Percentiles rank a stretch among this genome's conserved stretches.
Conservation (phyloP, 352 stramenopile genomes). For the Phytophthora syringae region DNA sequence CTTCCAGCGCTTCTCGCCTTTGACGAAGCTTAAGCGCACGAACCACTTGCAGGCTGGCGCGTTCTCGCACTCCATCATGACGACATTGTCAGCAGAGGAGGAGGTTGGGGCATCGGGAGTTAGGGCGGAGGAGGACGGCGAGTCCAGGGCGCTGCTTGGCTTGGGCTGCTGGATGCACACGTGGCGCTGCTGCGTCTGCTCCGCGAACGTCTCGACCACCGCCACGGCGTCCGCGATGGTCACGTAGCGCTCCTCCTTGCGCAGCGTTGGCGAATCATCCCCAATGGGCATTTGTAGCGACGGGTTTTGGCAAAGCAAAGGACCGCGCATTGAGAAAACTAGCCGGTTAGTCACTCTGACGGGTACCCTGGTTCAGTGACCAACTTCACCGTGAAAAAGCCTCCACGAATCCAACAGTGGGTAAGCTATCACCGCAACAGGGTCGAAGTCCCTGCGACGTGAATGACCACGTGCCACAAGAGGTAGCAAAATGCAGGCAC, state of each 20-base stretch:
- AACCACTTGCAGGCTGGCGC: constrained; percentile 81
- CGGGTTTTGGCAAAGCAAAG: constrained; percentile 39
- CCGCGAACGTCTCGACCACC: constrained; percentile 64
- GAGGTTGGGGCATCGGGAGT: constrained; percentile 9
- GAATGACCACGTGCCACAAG: too few species aligned
- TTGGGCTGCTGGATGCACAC: constrained; percentile 60
- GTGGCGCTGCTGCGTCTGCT: constrained; percentile 58
- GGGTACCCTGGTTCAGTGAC: not conserved
- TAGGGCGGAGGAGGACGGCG: not conserved
- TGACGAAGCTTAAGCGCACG: constrained; percentile 65
- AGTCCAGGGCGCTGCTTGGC: constrained; percentile 15
- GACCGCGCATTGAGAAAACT: constrained; percentile 12
- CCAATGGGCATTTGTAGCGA: constrained; percentile 28
- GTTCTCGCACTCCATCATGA: constrained; percentile 70
- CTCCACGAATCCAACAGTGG: too few species aligned
- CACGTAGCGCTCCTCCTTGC: constrained; percentile 69
- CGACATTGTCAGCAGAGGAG: constrained; percentile 42
- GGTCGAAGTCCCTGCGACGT: too few species aligned
- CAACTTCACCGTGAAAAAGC: too few species aligned
- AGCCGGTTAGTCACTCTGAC: not conserved
- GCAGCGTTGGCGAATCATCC: constrained; percentile 30
- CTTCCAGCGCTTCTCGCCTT: constrained; percentile 76
- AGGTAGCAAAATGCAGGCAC: too few species aligned
- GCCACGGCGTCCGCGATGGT: constrained; percentile 71
- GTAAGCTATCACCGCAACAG: too few species aligned